These are phyloP conservation scores for Cucumis sativus DNA, from an alignment of 306 rosid genomes.

Conservation along the genomic window Cucumber_9930_V3 NC_026660.2:27977501-27978000, in stretches of 20 bases:
- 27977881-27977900: slow-evolving; percentile 36
- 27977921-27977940: slow-evolving; percentile 24
- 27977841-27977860: slow-evolving; percentile 31
- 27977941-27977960: slow-evolving; percentile 32
- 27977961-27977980: slow-evolving; percentile 27
- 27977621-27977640: slow-evolving; percentile 28
- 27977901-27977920: slow-evolving; percentile 24
- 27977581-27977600: slow-evolving; percentile 51
- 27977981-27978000: slow-evolving; percentile 31
- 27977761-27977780: slow-evolving; percentile 66
- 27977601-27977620: slow-evolving; percentile 36
- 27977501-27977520: slow-evolving; percentile 32
- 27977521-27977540: slow-evolving; percentile 4
- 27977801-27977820: slow-evolving; percentile 39
- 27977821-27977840: slow-evolving; percentile 44
- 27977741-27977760: slow-evolving; percentile 45
- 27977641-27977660: slow-evolving; percentile 41
- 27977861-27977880: slow-evolving; percentile 37
- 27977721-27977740: slow-evolving; percentile 64
- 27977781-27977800: slow-evolving; percentile 50
- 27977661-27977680: slow-evolving; percentile 34
- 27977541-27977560: neutral
- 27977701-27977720: slow-evolving; percentile 54
- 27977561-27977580: neutral
- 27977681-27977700: slow-evolving; percentile 40